These are phyloP conservation scores for Choanephora cucurbitarum DNA, from an alignment of 371 early-diverging fungal genomes.

Conservation along the genomic window DNA sequence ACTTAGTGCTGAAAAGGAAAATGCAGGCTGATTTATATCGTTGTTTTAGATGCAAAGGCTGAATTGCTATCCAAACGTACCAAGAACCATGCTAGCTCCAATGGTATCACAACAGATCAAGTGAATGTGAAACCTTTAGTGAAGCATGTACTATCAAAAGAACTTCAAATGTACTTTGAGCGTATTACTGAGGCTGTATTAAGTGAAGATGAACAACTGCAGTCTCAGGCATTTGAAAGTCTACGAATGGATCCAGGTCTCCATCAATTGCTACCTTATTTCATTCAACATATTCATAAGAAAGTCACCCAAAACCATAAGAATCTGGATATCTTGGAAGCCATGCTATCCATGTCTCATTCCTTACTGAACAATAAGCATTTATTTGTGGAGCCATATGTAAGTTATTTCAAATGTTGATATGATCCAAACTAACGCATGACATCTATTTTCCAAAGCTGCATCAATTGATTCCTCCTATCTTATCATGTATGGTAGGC, in stretches of 20 bases:
- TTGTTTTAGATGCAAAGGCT: constrained; percentile 57
- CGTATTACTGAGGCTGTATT: constrained; percentile 89
- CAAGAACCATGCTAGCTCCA: constrained; percentile 43
- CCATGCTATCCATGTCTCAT: constrained; percentile 83
- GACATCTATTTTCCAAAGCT: constrained; percentile 71
- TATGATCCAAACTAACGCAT: too few species aligned
- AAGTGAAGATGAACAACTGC: constrained; percentile 71
- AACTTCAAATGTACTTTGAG: constrained; percentile 97
- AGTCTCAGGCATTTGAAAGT: constrained; percentile 85
- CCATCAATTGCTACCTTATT: constrained; percentile 98
- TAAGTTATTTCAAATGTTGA: constrained; percentile 37
- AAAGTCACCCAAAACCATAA: constrained; percentile 81
- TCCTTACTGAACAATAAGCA: constrained; percentile 90
- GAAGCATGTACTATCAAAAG: constrained; percentile 94
- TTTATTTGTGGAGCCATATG: constrained; percentile 97
- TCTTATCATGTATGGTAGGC: constrained; percentile 95
- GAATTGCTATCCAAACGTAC: constrained; percentile 57
- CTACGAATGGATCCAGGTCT: constrained; percentile 93
- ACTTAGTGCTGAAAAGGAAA: too few species aligned
- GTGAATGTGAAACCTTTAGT: constrained; percentile 83
- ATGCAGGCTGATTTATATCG: too few species aligned
- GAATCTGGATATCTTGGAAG: constrained; percentile 67
- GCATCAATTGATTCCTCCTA: constrained; percentile 97
- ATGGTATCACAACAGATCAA: constrained; percentile 46
- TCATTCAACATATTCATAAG: constrained; percentile 94